Evolutionary conservation across 2,329 filamentous ascomycete species (phyloP).

Genomic region (Sporothrix pseudoabietina): DNA sequence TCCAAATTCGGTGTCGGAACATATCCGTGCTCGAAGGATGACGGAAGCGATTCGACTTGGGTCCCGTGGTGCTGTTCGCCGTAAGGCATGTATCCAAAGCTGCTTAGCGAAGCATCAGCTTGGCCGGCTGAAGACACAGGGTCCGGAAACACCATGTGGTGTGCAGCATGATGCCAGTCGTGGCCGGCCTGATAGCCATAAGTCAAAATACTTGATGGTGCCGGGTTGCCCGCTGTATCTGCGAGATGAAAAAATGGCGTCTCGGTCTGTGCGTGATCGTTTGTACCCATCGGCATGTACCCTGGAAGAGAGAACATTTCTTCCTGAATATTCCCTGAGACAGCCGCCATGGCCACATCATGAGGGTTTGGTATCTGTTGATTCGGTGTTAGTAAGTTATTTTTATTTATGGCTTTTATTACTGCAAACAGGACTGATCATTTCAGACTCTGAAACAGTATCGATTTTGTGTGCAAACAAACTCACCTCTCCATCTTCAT

Average conservation of each 20-base stretch:
- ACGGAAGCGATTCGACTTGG: not conserved
- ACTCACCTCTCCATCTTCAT: conserved; percentile 14
- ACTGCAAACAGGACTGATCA: not conserved
- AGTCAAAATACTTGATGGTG: not conserved
- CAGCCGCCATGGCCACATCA: not conserved
- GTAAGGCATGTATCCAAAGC: conserved; percentile 15
- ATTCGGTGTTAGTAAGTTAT: not conserved
- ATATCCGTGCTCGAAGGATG: not conserved
- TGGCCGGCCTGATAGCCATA: not conserved
- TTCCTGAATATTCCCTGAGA: not conserved
- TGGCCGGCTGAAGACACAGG: not conserved
- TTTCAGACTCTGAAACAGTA: not conserved
- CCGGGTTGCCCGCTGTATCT: not conserved
- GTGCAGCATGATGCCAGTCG: conserved; percentile 17
- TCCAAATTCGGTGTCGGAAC: not conserved
- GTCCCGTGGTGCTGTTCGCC: not conserved
- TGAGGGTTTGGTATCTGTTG: not conserved
- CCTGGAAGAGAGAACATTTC: not conserved
- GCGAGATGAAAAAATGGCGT: not conserved
- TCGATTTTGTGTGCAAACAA: no score
- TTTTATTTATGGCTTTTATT: not conserved
- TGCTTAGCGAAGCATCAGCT: not conserved
- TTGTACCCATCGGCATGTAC: not conserved
- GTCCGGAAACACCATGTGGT: not conserved
- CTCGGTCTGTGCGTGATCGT: not conserved